Evolutionary conservation across 2,329 filamentous ascomycete genomes (phyloP).

Genomic region (Didymella pinodella): DNA sequence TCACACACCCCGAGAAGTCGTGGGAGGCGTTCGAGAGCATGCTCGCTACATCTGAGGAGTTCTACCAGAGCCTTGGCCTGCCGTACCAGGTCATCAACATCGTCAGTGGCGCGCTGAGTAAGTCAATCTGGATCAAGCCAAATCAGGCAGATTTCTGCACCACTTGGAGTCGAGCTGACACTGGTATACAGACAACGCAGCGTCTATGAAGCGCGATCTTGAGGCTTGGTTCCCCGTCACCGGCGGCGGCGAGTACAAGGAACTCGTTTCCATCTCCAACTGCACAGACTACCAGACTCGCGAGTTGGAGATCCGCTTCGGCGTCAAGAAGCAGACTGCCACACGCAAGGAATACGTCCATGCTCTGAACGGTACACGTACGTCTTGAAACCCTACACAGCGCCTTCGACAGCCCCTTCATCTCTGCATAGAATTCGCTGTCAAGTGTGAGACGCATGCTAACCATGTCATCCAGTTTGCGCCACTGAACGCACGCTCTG

Average conservation of each 20-base stretch:
- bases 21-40: conserved; percentile 95
- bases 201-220: conserved; percentile 88
- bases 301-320: conserved; percentile 90
- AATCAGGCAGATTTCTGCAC: neutral
- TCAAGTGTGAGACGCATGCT: conserved; percentile 1
- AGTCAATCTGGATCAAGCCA: conserved; percentile 10
- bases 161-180: neutral
- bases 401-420: neutral
- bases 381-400: conserved; percentile 15
- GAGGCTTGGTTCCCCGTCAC: conserved; percentile 75
- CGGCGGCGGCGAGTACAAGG: conserved; percentile 89
- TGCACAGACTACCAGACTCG: conserved; percentile 98
- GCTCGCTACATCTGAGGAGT: conserved; percentile 90
- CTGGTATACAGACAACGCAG: conserved; percentile 41
- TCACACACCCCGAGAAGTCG: conserved; percentile 77
- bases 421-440: neutral
- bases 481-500: conserved; percentile 92
- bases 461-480: conserved; percentile 61
- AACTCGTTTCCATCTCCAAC: conserved; percentile 96
- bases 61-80: conserved; percentile 87
- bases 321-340: conserved; percentile 77
- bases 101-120: conserved; percentile 88
- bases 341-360: conserved; percentile 93
- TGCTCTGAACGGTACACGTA: conserved; percentile 77
- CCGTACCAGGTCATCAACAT: conserved; percentile 94